phyloP scores from a whole-genome alignment of 2,329 filamentous ascomycete species.

The Botrytis hyacinthi region DNA sequence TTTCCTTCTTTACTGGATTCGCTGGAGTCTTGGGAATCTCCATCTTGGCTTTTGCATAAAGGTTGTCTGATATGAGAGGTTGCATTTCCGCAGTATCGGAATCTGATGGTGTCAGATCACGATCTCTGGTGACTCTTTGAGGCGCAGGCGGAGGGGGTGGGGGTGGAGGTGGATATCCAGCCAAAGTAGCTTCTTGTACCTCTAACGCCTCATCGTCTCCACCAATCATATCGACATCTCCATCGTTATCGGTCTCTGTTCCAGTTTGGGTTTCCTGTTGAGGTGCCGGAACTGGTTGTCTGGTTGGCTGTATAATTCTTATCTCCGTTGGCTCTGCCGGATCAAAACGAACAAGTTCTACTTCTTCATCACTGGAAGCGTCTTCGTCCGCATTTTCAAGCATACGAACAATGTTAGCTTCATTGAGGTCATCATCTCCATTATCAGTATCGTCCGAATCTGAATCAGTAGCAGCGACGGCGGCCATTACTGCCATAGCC shows the following conservation, averaged over 20 bases:
- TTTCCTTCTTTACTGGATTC: slow-evolving; percentile 44
- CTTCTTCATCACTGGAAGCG: slow-evolving; percentile 27
- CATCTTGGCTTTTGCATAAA: slow-evolving; percentile 63
- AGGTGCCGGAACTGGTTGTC: slow-evolving; percentile 28
- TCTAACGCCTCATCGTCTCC: slow-evolving; percentile 60
- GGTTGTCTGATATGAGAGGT: slow-evolving; percentile 59
- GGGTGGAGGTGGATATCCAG: slow-evolving; percentile 65
- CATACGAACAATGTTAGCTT: slow-evolving; percentile 35
- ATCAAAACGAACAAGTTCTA: slow-evolving; percentile 1
- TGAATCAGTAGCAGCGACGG: slow-evolving; percentile 26
- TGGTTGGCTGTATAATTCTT: slow-evolving; percentile 29
- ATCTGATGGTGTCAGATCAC: slow-evolving; percentile 67
- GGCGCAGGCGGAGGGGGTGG: slow-evolving; percentile 45
- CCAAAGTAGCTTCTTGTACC: slow-evolving; percentile 73
- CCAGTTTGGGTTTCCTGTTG: slow-evolving; percentile 33
- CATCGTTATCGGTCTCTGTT: slow-evolving; percentile 43
- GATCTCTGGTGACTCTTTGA: slow-evolving; percentile 49
- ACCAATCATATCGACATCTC: slow-evolving; percentile 46
- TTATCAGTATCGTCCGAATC: slow-evolving; percentile 28
- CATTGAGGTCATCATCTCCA: slow-evolving; percentile 53
- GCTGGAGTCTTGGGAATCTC: slow-evolving; percentile 82
- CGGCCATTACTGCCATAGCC: slow-evolving; percentile 26
- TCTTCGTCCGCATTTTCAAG: slow-evolving; percentile 39
- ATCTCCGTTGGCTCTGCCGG: not conserved
- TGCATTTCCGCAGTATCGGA: slow-evolving; percentile 64